Percentiles rank a stretch among this genome's conserved stretches.
phyloP scores from a whole-genome alignment of 2,329 filamentous ascomycete species.

The Fusarium sp. region DNA sequence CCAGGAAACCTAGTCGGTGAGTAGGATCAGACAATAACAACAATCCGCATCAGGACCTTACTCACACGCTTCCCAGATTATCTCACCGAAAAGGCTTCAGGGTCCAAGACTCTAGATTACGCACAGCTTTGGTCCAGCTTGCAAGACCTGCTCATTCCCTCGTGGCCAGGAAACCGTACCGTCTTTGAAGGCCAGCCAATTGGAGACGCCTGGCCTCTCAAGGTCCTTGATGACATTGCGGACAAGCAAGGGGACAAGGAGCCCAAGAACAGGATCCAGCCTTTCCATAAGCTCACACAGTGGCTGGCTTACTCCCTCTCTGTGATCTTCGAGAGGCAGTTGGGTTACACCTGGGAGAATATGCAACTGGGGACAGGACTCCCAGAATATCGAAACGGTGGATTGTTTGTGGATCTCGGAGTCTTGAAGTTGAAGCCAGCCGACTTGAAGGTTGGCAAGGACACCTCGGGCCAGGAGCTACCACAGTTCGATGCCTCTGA shows the following conservation, averaged over 20 bases:
- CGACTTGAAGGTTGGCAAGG: constrained; percentile 56
- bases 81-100: constrained; percentile 46
- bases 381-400: constrained; percentile 79
- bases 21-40: constrained; percentile 5
- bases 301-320: constrained; percentile 81
- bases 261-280: constrained; percentile 55
- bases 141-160: constrained; percentile 60
- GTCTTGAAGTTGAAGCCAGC: constrained; percentile 64
- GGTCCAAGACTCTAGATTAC: not conserved
- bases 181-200: constrained; percentile 57
- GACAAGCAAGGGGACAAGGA: not conserved
- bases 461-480: constrained; percentile 58
- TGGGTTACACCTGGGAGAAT: constrained; percentile 65
- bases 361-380: constrained; percentile 72
- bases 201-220: constrained; percentile 64
- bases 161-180: constrained; percentile 67
- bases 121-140: constrained; percentile 55
- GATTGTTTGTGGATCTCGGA: constrained; percentile 72
- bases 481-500: constrained; percentile 66
- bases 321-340: constrained; percentile 69
- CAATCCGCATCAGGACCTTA: fast-evolving
- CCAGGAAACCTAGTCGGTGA: constrained; percentile 63
- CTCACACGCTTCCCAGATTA: constrained; percentile 51
- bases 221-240: constrained; percentile 31
- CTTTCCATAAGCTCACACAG: constrained; percentile 75